Base-by-base conservation (phyloP, 2,329 filamentous ascomycete genomes). In the Aureobasidium lini region DNA sequence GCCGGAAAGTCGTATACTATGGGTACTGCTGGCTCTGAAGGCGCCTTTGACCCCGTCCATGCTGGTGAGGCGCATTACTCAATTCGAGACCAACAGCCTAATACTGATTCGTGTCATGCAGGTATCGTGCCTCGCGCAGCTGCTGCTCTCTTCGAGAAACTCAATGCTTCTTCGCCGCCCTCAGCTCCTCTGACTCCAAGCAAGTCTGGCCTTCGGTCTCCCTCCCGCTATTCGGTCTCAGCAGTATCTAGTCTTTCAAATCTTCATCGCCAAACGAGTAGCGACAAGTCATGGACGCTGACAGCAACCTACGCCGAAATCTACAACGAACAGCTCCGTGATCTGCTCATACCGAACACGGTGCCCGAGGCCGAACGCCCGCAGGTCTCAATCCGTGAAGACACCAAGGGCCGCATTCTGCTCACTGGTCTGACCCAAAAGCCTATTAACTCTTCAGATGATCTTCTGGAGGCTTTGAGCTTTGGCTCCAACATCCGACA, bases 1-100 rank as follows among this genome's bases (percentile, higher is more conserved):
- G 91, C 94, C 10, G 94, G 94, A 66, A 99, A 99, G 76, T 97
- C 93, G 2, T 97, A 95, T 71, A 99, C 94, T 0, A 99, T 99
- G 94, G 94, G 94, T 60, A 99, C 94, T 0, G 91, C 93, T 0
- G 91, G 91, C 4, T 90, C 92, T 1, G 74, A 74, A 23, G 92
- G 96, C 68, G 31, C 39, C 16, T 46, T 52, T 15, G 48, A 88
- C 23, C 47, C 57, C 10, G 39, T 46, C 34, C 31, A 43, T 18
- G 57, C 57, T 28, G 57, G 56, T 58, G 10, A 58, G 56, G 40
- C 11, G 56, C 44, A 18, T 42, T 23, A 4, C 23, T 36, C n/a
- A 29, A 3, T 28, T 13, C 23, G 23, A 23, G 23, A 29, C 7
- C 2, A 1, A 13, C 10, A 31, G 13, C 15, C 8, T 4, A 31